phyloP scores from a whole-genome alignment of 2,329 filamentous ascomycete species.

The Setomelanomma holmii region DNA sequence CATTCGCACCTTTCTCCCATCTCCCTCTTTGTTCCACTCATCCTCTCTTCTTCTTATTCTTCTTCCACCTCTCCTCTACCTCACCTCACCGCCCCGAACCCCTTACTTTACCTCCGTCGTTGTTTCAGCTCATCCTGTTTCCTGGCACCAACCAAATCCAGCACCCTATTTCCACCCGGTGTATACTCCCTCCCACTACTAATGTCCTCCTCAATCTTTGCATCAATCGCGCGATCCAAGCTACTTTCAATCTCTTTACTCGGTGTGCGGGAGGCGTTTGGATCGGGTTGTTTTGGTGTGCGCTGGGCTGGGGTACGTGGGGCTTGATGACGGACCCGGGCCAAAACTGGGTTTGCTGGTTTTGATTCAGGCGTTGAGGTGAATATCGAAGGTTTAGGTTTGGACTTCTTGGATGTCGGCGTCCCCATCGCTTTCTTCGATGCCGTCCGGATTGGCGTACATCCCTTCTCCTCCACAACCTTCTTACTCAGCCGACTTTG shows the following conservation, averaged over 20 bases:
- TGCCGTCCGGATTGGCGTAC: neutral
- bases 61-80: too few species aligned
- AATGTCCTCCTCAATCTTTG: slow-evolving; percentile 30
- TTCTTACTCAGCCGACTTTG: too few species aligned
- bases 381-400: neutral
- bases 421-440: neutral
- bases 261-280: slow-evolving; percentile 26
- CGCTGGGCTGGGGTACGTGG: neutral
- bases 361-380: neutral
- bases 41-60: too few species aligned
- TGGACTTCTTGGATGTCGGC: neutral
- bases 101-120: too few species aligned
- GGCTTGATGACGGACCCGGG: neutral
- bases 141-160: slow-evolving; percentile 15
- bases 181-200: slow-evolving; percentile 11
- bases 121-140: too few species aligned
- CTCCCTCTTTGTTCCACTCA: too few species aligned
- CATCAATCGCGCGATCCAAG: slow-evolving; percentile 35
- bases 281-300: slow-evolving; percentile 7
- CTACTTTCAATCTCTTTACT: slow-evolving; percentile 28
- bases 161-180: slow-evolving; percentile 16
- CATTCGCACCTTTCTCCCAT: too few species aligned
- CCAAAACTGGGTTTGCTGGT: neutral
- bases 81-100: too few species aligned
- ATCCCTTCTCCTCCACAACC: neutral